phyloP scores from a whole-genome alignment of 495 filamentous ascomycete species.

The Lichina pygmaea region DNA sequence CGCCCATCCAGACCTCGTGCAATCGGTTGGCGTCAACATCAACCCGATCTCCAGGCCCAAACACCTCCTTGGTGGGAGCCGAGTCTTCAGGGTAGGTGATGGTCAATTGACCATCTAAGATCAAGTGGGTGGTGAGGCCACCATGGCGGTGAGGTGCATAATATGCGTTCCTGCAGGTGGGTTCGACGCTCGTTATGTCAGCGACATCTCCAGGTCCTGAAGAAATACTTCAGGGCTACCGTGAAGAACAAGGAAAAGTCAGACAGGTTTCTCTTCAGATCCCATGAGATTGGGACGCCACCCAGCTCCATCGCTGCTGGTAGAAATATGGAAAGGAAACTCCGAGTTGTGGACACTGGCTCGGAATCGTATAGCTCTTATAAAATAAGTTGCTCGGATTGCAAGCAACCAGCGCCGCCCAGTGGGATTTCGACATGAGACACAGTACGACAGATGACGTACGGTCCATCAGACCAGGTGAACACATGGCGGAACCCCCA shows the following conservation, averaged over 20 bases:
- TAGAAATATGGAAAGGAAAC: no score
- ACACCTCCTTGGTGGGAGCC: constrained; percentile 32
- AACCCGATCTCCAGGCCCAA: constrained; percentile 37
- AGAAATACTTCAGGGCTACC: no score
- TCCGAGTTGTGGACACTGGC: no score
- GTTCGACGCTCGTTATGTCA: no score
- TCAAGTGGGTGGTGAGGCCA: constrained; percentile 49
- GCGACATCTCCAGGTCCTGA: no score
- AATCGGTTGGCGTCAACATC: constrained; percentile 44
- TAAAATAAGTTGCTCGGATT: no score
- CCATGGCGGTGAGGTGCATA: constrained; percentile 51
- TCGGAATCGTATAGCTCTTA: no score
- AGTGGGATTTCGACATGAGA: neutral
- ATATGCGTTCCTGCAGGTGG: constrained; percentile 29
- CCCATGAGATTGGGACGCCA: no score
- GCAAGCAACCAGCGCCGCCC: neutral
- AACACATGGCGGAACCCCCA: constrained; percentile 62
- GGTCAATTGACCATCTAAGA: constrained; percentile 40
- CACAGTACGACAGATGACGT: constrained; percentile 7
- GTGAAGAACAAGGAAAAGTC: no score
- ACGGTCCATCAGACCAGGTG: constrained; percentile 58
- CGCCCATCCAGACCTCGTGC: constrained; percentile 71
- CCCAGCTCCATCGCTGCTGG: no score
- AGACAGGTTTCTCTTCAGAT: no score
- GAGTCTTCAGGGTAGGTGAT: constrained; percentile 47